Evolutionary conservation across 2,329 filamentous ascomycete species (phyloP).

Genomic region (Alternaria panax): DNA sequence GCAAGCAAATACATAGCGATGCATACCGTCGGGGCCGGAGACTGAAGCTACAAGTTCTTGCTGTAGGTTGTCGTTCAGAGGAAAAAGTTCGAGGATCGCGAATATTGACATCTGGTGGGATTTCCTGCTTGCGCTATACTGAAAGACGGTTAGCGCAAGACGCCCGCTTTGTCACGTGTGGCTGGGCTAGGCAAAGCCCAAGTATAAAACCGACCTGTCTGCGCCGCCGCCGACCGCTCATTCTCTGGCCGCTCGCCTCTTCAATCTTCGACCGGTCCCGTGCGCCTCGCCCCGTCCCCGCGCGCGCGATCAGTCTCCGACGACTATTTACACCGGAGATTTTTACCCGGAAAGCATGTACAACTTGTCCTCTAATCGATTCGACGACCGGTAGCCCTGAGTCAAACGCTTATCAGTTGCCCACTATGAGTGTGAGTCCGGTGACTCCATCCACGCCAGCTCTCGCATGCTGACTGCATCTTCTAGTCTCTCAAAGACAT

Average conservation of each 20-base stretch:
- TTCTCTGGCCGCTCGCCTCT: conserved; percentile 29
- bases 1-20: background rate
- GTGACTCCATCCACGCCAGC: conserved; percentile 18
- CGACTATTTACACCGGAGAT: conserved; percentile 21
- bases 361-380: conserved; percentile 42
- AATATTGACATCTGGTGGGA: conserved; percentile 26
- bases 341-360: conserved; percentile 43
- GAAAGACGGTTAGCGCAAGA: conserved; percentile 6
- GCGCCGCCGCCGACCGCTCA: conserved; percentile 36
- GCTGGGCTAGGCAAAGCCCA: conserved; percentile 16
- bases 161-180: conserved; percentile 25
- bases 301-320: conserved; percentile 19
- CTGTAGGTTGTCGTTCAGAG: conserved; percentile 38
- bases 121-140: conserved; percentile 16
- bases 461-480: conserved; percentile 20
- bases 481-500: conserved; percentile 45
- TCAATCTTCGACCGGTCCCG: conserved; percentile 24
- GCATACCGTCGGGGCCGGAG: conserved; percentile 85
- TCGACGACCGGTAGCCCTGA: conserved; percentile 47
- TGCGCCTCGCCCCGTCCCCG: conserved; percentile 20
- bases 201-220: conserved; percentile 31
- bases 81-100: conserved; percentile 42
- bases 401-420: conserved; percentile 42
- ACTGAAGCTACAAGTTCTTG: conserved; percentile 97
- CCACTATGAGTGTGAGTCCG: conserved; percentile 50